phyloP scores from a whole-genome alignment of 1,284 basidiomycete species.

The Leccinum fuscescens region DNA sequence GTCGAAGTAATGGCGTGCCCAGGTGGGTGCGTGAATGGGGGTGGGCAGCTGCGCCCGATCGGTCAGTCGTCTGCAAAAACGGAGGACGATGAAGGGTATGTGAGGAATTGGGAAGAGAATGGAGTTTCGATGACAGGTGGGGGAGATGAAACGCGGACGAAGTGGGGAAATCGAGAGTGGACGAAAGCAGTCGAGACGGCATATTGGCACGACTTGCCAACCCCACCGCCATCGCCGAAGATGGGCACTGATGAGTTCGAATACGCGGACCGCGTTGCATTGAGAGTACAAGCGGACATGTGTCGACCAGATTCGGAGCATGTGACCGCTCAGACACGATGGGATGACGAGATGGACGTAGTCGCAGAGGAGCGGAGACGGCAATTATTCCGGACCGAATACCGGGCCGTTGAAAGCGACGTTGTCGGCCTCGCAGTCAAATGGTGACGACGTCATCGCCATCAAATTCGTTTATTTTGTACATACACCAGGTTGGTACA shows the following conservation, averaged over 20 bases:
- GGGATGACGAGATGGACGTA: slow-evolving; percentile 40
- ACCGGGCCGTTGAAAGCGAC: slow-evolving; percentile 86
- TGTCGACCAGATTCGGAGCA: slow-evolving; percentile 15
- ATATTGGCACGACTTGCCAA: slow-evolving; percentile 67
- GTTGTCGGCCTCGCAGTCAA: slow-evolving; percentile 79
- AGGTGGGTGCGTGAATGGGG: slow-evolving; percentile 95
- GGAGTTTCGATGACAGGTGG: slow-evolving; percentile 39
- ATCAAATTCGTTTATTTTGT: slow-evolving; percentile 1
- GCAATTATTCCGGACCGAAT: slow-evolving; percentile 75
- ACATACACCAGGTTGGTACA: slow-evolving; percentile 21
- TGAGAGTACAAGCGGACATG: slow-evolving; percentile 42
- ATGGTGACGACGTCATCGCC: slow-evolving; percentile 54
- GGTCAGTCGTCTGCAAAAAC: slow-evolving; percentile 29
- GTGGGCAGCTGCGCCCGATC: slow-evolving; percentile 82
- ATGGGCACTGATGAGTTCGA: slow-evolving; percentile 11
- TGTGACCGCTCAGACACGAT: slow-evolving; percentile 15
- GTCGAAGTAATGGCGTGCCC: slow-evolving; percentile 99
- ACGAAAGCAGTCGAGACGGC: slow-evolving; percentile 71
- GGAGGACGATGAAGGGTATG: slow-evolving; percentile 61
- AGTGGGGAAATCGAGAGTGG: slow-evolving; percentile 79
- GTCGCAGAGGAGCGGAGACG: slow-evolving; percentile 41
- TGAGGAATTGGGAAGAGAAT: slow-evolving; percentile 51
- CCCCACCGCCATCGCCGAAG: slow-evolving; percentile 48
- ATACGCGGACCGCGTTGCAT: slow-evolving; percentile 44
- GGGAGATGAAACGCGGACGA: slow-evolving; percentile 44